Evolutionary conservation across 169 alveolate genomes (phyloP), one percentile per base, ranked within the genome.

Genomic region (Eimeria maxima): DNA sequence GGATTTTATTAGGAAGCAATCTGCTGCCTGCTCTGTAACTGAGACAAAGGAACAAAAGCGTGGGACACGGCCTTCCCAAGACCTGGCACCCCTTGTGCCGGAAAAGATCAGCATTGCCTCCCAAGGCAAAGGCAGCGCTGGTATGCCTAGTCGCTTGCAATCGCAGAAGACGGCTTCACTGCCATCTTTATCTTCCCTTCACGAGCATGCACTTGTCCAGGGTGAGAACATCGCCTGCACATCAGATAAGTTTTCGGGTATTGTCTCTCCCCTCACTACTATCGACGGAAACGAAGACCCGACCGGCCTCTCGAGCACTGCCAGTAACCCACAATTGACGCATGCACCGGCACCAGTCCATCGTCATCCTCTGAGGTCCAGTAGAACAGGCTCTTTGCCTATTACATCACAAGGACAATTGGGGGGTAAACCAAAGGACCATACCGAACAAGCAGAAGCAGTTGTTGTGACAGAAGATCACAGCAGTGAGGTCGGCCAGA

Each of bases 51-150:
- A 87, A 50, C 57, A 38, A 44, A 33, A 50, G 55, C 69, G 65
- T 57, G 92, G 14, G 18, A 33, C 55, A 84, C 4, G 53, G 47
- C 92, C 57, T 47, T 84, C 57, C 24, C 78, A 57, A 63, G 92
- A 84, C 45, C 92, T 84, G 55, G 57, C 76, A 24, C 78, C n/a
- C 60, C 92, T 29, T 50, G 60, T 47, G 27, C 14, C 92, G 55
- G 57, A 6, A 84, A 78, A 22, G 33, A 22, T 78, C n/a, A 29
- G 38, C 69, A 55, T 53, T 20, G 60, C 57, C 22, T 44, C 65
- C 69, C 92, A 27, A 53, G 47, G 5, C 57, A 76, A 84, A 38
- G 38, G 50, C 44, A n/a, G 60, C 20, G 38, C 57, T 29, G 69
- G 50, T 78, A 42, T 13, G 11, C 20, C 47, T 33, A 10, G 33